phyloP scores from a whole-genome alignment of 768 basidiomycete genomes.

The Kwoniella mangroviensis region DNA sequence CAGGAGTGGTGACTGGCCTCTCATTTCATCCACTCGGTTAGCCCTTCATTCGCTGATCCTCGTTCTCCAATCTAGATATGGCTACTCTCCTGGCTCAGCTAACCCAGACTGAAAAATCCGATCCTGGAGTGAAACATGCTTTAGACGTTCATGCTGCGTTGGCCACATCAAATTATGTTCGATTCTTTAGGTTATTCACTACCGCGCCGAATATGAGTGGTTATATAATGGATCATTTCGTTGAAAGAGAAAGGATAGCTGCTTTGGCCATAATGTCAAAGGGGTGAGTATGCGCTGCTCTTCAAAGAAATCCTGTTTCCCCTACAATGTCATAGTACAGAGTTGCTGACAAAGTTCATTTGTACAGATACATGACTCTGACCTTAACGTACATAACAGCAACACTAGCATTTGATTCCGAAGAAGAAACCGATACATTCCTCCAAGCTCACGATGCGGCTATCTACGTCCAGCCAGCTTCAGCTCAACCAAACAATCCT shows the following conservation, averaged over 20 bases:
- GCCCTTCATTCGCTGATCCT: background rate
- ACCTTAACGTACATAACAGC: constrained; percentile 75
- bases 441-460: constrained; percentile 71
- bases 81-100: constrained; percentile 97
- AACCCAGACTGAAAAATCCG: constrained; percentile 84
- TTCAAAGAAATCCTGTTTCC: too few relatives aligned
- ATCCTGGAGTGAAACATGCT: constrained; percentile 82
- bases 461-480: constrained; percentile 60
- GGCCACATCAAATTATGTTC: constrained; percentile 91
- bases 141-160: constrained; percentile 84
- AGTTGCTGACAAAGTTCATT: background rate
- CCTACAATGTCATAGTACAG: too few relatives aligned
- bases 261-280: constrained; percentile 89
- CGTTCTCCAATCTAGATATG: constrained; percentile 67
- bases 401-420: constrained; percentile 81
- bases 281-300: too few relatives aligned
- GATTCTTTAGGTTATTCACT: constrained; percentile 81
- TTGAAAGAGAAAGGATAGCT: constrained; percentile 82
- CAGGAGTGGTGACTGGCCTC: constrained; percentile 72
- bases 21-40: background rate
- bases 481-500: constrained; percentile 8
- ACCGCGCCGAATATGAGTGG: constrained; percentile 94
- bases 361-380: constrained; percentile 75
- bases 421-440: constrained; percentile 70
- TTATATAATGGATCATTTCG: constrained; percentile 99